Percentiles rank a stretch among this genome's conserved stretches.
These are phyloP conservation scores for Inga leiocalycina DNA, from an alignment of 306 rosid species.

Conservation along the genomic window DNA sequence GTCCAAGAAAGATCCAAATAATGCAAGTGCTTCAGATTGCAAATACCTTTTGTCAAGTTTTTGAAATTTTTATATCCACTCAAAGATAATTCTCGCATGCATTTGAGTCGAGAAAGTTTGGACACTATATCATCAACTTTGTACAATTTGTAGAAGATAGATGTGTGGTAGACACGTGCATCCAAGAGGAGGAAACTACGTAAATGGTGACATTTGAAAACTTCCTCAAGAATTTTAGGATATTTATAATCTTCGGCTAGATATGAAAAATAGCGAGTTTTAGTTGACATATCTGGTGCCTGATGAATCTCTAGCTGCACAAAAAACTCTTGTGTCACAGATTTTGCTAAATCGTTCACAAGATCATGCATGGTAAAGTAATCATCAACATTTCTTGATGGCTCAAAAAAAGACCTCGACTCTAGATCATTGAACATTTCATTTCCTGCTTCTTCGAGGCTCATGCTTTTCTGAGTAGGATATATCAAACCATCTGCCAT, in stretches of 20 bases:
- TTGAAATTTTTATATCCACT: rapidly evolving
- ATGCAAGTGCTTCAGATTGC: conserved; percentile 31
- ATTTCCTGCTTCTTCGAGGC: too few relatives aligned
- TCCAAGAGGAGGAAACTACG: not conserved
- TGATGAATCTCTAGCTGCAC: not conserved
- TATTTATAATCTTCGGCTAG: rapidly evolving
- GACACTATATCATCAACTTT: not conserved
- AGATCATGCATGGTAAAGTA: too few relatives aligned
- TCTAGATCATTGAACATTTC: too few relatives aligned
- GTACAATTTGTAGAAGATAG: rapidly evolving
- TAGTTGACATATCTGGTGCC: not conserved
- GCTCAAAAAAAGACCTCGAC: too few relatives aligned
- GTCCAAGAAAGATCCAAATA: conserved; percentile 13
- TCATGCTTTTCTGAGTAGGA: too few relatives aligned
- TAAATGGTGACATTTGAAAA: not conserved
- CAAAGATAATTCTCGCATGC: not conserved
- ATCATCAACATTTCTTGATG: too few relatives aligned
- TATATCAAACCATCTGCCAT: too few relatives aligned
- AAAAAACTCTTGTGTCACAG: too few relatives aligned
- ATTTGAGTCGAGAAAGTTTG: not conserved
- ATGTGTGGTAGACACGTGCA: too few relatives aligned
- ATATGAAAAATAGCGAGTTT: conserved; percentile 4
- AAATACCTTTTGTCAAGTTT: not conserved
- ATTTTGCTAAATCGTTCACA: too few relatives aligned
- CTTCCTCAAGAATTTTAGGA: not conserved